Base-by-base conservation (phyloP, 78 protist species). In the Cavenderia fasciculata region DNA sequence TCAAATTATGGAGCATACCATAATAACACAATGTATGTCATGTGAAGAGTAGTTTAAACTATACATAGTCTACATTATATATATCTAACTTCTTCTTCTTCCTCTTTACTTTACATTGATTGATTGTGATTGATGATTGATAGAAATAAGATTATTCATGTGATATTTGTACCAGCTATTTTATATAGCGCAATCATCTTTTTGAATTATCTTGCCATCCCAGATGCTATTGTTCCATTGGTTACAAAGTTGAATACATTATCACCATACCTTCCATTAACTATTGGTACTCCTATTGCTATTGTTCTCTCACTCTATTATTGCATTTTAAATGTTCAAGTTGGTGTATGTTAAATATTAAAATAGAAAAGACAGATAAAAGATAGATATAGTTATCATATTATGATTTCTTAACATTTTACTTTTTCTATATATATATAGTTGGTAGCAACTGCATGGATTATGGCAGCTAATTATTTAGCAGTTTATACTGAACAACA, bases 331-430 rank as follows among this genome's bases (percentile, higher is more conserved):
- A 61, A 79, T 68, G 27, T 38, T 40, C 63, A n/a, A 68, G 88
- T 79, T 68, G 88, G 88, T 68, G 88, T 79, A 79, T 11, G 88
- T 79, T n/a, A n/a, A n/a, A n/a, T n/a, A n/a, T n/a, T n/a, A n/a
- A n/a, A n/a, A n/a, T n/a, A n/a, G n/a, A n/a, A n/a, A n/a, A n/a
- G n/a, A n/a, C n/a, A n/a, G n/a, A n/a, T n/a, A n/a, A n/a, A n/a
- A n/a, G n/a, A n/a, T n/a, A n/a, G n/a, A n/a, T n/a, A n/a, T n/a
- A n/a, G n/a, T n/a, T n/a, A n/a, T n/a, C n/a, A n/a, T n/a, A n/a
- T n/a, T n/a, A n/a, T n/a, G n/a, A n/a, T n/a, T n/a, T n/a, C n/a
- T n/a, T n/a, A n/a, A n/a, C n/a, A n/a, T n/a, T n/a, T n/a, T 59
- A 23, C 54, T 23, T 23, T 46, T 29, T 27, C 10, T 29, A 27